Base-by-base conservation (phyloP, 345 rosid genomes). In the Linum usitatissimum region DNA sequence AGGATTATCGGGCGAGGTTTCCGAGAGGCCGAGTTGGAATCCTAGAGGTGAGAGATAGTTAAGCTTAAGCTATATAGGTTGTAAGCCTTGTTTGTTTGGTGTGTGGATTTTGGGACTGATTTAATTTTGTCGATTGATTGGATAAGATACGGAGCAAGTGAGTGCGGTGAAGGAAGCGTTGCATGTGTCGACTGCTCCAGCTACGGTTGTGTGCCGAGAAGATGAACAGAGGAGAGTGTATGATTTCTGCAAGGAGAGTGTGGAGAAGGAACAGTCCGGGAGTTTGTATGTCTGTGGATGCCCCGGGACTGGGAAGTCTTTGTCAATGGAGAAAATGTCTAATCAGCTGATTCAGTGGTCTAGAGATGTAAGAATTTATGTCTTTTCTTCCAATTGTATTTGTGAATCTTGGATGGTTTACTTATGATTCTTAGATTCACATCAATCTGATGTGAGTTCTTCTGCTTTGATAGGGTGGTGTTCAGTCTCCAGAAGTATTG, bases 251-350 rank as follows among this genome's bases (percentile, higher is more conserved):
- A 83, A 75, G 78, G 71, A 62, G 39, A 76, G 84, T 21, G 59
- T 89, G 13, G 67, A 82, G 71, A 78, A 81, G 58, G 81, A 74
- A 69, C 87, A 84, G 72, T 83, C 91, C 30, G 88, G 89, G 63
- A 88, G 96, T 67, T 80, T 86, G 68, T 92, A 89, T 21, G 71
- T 81, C 48, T 85, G 89, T 64, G 98, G 96, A 30, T 84, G 87
- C 18, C 96, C 98, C 0, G 96, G 96, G 66, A 89, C 98, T 0
- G 96, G 98, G 3, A 92, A 92, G 68, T 82, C 96, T 0, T 59
- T 92, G 63, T 86, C 95, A 0, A 81, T 86, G 87, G 89, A 81
- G 66, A 86, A 75, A 78, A 84, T 89, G 36, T 81, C 78, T 61
- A 78, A 73, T 38, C 75, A 66, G 19, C 63, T 82, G 63, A 60